Percentiles rank a stretch among this genome's conserved stretches.
phyloP scores from a whole-genome alignment of 2,329 filamentous ascomycete species.

The Phialophora chinensis region DNA sequence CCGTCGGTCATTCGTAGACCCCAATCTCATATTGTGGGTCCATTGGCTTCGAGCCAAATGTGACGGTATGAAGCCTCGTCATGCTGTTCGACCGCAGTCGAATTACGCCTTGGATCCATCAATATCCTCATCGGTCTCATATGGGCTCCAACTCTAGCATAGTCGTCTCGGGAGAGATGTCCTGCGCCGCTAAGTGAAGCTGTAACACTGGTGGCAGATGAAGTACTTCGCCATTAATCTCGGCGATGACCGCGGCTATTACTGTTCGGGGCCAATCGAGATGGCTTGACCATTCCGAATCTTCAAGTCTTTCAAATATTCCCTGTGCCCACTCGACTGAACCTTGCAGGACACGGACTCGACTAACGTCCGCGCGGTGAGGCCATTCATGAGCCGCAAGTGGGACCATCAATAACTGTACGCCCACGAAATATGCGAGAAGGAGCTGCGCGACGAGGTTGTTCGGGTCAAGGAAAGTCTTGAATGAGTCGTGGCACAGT shows the following conservation, averaged over 20 bases:
- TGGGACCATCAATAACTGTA: constrained; percentile 53
- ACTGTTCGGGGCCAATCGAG: constrained; percentile 33
- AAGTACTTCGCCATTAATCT: constrained; percentile 34
- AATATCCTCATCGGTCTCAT: background rate
- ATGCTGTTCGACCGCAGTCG: background rate
- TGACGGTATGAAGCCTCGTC: background rate
- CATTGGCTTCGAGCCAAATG: background rate
- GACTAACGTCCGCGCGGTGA: constrained; percentile 29
- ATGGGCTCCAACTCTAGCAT: constrained; percentile 18
- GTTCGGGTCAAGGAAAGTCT: constrained; percentile 50
- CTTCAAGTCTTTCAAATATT: constrained; percentile 42
- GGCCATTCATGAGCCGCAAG: constrained; percentile 45
- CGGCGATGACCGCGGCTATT: constrained; percentile 32
- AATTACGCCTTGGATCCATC: background rate
- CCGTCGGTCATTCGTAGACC: background rate
- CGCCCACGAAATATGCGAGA: constrained; percentile 55
- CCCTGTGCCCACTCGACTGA: constrained; percentile 50
- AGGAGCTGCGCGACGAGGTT: constrained; percentile 53
- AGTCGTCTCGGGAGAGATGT: constrained; percentile 29
- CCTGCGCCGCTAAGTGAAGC: constrained; percentile 26
- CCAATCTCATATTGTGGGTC: background rate
- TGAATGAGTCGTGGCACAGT: constrained; percentile 51
- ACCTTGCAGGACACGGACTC: constrained; percentile 32
- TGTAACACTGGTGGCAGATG: constrained; percentile 35
- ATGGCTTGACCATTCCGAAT: constrained; percentile 40